Evolutionary conservation across 768 basidiomycete genomes (phyloP), one percentile per base, ranked within the genome.

Genomic region (Hygrophoropsis aurantiaca): DNA sequence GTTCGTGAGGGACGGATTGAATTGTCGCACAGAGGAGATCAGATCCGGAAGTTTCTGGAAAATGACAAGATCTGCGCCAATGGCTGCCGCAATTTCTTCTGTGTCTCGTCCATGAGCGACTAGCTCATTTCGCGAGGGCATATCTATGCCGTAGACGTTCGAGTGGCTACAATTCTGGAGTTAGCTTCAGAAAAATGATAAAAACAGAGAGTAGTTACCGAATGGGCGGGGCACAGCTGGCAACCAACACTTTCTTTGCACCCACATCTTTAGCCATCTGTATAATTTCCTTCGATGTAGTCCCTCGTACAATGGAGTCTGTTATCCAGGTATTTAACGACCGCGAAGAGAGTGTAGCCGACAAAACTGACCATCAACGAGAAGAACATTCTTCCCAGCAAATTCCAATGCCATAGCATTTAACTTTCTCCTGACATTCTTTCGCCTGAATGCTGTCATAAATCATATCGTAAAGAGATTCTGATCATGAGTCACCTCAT

Each of bases 231-330:
- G 97, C 92, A 61, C 97, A 98, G 41, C 93, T 95, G 1, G 97
- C 97, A 38, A 98, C 84, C 52, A 97, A 87, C 58, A 99, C 92
- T 56, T 88, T 90, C 67, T 88, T 93, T 15, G 97, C 95, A 13
- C 97, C 97, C 13, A 97, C 97, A 59, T 99, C 97, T 62, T 94
- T 94, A 16, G 95, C 97, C 94, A 99, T 98, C 64, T 97, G 94
- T 20, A 99, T 81, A 52, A 99, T 99, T 65, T 99, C 97, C 62
- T 91, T 95, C 11, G 95, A 98, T 0, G 97, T 99, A 1, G 97
- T 99, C 5, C 97, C 97, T 20, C 97, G 85, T 18, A 99, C 97
- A 56, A 99, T 99, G 0, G 97, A 98, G 68, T 99, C 95, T 97
- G 50, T 27, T 35, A 16, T 11, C 30, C 4, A 27, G 39, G 40